phyloP scores from a whole-genome alignment of 2,329 filamentous ascomycete species.

The Zasmidium citrigriseum region DNA sequence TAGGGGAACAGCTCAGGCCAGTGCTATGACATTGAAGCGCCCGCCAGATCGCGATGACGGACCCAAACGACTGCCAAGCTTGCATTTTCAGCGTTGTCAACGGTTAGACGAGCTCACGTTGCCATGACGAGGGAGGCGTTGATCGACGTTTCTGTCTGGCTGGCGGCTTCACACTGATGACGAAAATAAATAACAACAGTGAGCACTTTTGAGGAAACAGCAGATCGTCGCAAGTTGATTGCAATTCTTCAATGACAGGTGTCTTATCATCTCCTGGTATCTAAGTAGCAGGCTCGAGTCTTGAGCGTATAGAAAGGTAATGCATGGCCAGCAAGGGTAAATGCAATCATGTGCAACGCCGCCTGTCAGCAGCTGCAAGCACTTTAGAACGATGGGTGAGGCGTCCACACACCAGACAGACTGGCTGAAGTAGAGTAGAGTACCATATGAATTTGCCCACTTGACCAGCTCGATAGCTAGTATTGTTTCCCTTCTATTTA shows the following conservation, averaged over 20 bases:
- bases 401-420: not conserved
- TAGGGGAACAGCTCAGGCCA: too few relatives aligned
- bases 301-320: not conserved
- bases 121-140: not conserved
- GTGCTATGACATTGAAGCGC: too few relatives aligned
- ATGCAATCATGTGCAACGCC: not conserved
- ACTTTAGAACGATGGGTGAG: not conserved
- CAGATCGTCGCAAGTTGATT: not conserved
- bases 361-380: not conserved
- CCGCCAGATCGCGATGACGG: not conserved
- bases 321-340: not conserved
- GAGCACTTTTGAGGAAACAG: not conserved
- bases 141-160: not conserved
- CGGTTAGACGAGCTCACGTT: not conserved
- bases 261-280: not conserved
- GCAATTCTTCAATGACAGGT: not conserved
- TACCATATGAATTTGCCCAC: too few relatives aligned
- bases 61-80: not conserved
- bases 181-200: not conserved
- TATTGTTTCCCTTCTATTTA: not conserved
- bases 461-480: too few relatives aligned
- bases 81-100: not conserved
- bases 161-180: not conserved
- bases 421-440: not conserved
- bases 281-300: not conserved